phyloP scores from a whole-genome alignment of 2,329 filamentous ascomycete species.

The Stylonectria norvegica region DNA sequence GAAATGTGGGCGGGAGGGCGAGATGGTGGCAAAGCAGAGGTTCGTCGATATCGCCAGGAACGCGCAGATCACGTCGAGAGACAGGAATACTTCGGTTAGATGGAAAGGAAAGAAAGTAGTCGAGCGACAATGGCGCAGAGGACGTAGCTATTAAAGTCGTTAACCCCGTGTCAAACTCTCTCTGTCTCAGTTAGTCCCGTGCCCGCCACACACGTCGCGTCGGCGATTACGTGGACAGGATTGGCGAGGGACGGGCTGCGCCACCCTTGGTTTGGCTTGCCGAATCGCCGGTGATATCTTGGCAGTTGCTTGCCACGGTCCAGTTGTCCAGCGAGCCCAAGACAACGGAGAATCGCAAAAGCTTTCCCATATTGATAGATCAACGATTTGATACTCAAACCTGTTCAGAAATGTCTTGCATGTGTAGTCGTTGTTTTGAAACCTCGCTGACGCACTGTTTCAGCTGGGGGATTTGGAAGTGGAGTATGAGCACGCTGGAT shows the following conservation, averaged over 20 bases:
- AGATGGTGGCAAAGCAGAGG: background rate
- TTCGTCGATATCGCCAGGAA: background rate
- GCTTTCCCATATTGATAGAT: too few species aligned
- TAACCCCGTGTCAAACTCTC: constrained; percentile 12
- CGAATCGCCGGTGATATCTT: background rate
- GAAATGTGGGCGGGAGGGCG: constrained; percentile 4
- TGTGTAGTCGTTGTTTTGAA: background rate
- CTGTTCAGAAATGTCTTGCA: too few species aligned
- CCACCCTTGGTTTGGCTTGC: constrained; percentile 30
- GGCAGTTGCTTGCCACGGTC: background rate
- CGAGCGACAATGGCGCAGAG: constrained; percentile 13
- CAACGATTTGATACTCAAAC: too few species aligned
- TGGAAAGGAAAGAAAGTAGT: constrained; percentile 9
- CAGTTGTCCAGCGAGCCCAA: too few species aligned
- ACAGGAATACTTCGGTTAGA: constrained; percentile 5
- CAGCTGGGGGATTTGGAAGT: background rate
- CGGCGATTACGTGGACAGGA: constrained; percentile 25
- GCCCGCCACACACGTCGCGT: constrained; percentile 25
- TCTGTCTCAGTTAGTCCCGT: constrained; percentile 24
- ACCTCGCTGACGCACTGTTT: background rate
- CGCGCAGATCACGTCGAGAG: background rate
- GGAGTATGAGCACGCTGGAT: background rate
- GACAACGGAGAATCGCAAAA: too few species aligned
- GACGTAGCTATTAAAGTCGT: constrained; percentile 4
- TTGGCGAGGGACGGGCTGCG: constrained; percentile 27